Evolutionary conservation across 352 stramenopile species (phyloP), one percentile per base, ranked within the genome.

Genomic region (Phytopythium oedochilum): DNA sequence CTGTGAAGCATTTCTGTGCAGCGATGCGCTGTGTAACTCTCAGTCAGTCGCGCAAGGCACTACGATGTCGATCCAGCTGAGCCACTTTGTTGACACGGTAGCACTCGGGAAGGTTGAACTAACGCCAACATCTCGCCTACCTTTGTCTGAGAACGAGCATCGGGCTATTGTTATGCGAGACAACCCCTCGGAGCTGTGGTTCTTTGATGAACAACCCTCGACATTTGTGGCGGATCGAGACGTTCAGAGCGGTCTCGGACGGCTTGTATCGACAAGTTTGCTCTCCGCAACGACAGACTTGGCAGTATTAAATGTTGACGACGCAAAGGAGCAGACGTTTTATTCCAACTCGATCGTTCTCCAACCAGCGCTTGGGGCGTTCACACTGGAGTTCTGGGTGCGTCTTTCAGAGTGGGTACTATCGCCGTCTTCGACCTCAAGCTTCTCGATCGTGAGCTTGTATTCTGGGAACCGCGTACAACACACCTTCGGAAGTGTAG

Each of bases 321-420:
- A 84, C 45, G 32, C 25, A 14, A 55, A 70, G 29, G 79, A 88
- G 57, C 61, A 70, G 10, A 75, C 77, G 2, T 87, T 79, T 52
- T 84, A 83, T 53, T 88, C 76, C 0, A 68, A 68, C 35, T 57
- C 71, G 8, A 66, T 86, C 9, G 53, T 74, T 1, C 31, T 77
- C 12, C 72, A 85, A 25, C 66, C 69, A 3, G 60, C 67, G 2
- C 78, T 88, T 67, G 67, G 68, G 0, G 64, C 78, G 1, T 89
- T 92, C 44, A 73, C 79, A 5, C 29, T 90, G 11, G 82, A 92
- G 53, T 77, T 86, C 14, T 92, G 79, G 79, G 23, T 85, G 0
- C 48, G 43, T 5, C 55, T 87, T 8, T 54, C 32, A 0, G 25
- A 56, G 14, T 32, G 15, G 20, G 5, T 32, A 9, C 2, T 5